Conservation (phyloP, 2,329 filamentous ascomycete genomes). For the Plectosphaerella sp. region DNA sequence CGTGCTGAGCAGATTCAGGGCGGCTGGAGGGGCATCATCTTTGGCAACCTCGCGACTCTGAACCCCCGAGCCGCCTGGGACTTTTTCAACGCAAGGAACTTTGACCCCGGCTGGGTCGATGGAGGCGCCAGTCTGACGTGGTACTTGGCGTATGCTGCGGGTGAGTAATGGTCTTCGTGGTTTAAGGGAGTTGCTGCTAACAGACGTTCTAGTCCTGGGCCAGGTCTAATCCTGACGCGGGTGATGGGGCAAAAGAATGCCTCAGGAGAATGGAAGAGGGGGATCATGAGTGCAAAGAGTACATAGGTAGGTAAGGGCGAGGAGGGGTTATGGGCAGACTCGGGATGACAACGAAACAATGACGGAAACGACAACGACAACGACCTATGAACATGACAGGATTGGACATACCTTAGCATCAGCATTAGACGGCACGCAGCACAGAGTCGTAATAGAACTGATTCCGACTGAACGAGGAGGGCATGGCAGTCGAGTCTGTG, state of each 20-base stretch:
- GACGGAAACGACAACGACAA: not conserved
- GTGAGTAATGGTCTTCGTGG: constrained; percentile 38
- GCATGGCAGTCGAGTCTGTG: too few species aligned
- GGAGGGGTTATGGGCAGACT: not conserved
- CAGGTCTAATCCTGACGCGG: not conserved
- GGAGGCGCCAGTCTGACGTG: constrained; percentile 80
- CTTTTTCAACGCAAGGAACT: constrained; percentile 67
- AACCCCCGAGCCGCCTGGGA: constrained; percentile 65
- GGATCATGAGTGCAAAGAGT: not conserved
- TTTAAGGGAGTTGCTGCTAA: constrained; percentile 1
- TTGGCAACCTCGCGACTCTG: constrained; percentile 75
- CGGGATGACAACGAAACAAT: not conserved
- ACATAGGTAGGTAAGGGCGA: not conserved
- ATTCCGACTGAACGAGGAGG: too few species aligned
- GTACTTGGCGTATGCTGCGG: constrained; percentile 77
- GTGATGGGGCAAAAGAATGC: not conserved
- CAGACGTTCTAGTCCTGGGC: constrained; percentile 15
- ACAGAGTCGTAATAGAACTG: too few species aligned
- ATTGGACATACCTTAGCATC: constrained; percentile 1
- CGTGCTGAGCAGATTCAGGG: constrained; percentile 61
- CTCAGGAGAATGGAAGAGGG: not conserved
- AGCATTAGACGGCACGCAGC: not conserved
- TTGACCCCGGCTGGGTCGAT: constrained; percentile 68
- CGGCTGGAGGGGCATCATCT: constrained; percentile 83
- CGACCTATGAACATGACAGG: not conserved